Evolutionary conservation across 176 grass and related monocot species (phyloP).

Genomic region (Hordeum vulgare): DNA sequence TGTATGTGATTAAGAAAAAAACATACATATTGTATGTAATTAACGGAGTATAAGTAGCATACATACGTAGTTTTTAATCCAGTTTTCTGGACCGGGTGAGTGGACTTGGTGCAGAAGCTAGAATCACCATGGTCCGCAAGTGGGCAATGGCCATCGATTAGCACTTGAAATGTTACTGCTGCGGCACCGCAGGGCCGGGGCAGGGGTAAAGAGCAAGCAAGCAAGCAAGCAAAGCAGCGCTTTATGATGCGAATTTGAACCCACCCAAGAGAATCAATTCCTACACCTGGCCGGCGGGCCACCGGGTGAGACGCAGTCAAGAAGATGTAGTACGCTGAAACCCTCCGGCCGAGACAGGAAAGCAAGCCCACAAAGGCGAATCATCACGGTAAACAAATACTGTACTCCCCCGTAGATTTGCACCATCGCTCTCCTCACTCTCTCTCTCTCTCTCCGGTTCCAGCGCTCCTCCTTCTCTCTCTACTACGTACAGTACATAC

Average conservation of each 20-base stretch:
- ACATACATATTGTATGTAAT: too few relatives aligned
- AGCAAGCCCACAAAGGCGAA: constrained; percentile 7
- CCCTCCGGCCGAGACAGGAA: not conserved
- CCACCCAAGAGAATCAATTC: not conserved
- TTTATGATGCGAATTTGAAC: not conserved
- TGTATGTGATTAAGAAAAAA: too few relatives aligned
- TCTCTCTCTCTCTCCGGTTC: not conserved
- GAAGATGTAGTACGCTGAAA: not conserved
- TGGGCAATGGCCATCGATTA: not conserved
- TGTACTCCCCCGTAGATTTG: not conserved
- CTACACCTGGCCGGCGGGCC: not conserved
- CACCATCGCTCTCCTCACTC: not conserved
- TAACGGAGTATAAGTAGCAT: too few relatives aligned
- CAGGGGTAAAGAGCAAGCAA: not conserved
- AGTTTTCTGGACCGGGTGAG: not conserved
- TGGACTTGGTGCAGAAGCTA: not conserved
- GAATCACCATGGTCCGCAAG: not conserved
- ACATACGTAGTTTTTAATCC: too few relatives aligned
- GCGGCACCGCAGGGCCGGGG: not conserved
- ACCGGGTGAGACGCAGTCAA: not conserved
- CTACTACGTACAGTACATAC: too few relatives aligned
- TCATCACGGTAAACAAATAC: not conserved
- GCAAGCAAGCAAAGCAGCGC: not conserved
- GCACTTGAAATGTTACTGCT: not conserved
- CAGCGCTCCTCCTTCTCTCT: too few relatives aligned